Evolutionary conservation across 1,284 basidiomycete species (phyloP).

Genomic region (Bjerkandera adusta): DNA sequence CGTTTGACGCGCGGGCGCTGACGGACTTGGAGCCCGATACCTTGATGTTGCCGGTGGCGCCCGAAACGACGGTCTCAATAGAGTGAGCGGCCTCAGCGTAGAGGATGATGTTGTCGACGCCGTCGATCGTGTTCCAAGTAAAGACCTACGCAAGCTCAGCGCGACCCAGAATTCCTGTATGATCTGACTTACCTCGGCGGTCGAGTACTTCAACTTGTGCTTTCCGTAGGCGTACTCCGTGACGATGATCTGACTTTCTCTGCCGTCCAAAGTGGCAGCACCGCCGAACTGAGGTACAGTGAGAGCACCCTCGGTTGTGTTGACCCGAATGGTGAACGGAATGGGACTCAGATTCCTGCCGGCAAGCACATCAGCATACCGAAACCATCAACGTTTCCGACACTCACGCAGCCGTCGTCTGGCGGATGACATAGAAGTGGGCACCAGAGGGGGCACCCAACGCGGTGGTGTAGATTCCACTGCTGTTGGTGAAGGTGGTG

Average conservation of each 20-base stretch:
- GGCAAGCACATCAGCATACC: no score
- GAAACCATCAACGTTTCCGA: background rate
- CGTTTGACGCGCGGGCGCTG: conserved; percentile 12
- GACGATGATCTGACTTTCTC: conserved; percentile 44
- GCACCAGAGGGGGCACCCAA: conserved; percentile 32
- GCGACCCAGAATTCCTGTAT: background rate
- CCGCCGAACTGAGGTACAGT: conserved; percentile 34
- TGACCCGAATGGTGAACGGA: conserved; percentile 34
- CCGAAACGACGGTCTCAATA: conserved; percentile 33
- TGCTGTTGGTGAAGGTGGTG: conserved; percentile 16
- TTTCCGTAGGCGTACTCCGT: conserved; percentile 41
- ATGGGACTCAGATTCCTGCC: conserved; percentile 23
- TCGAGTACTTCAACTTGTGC: conserved; percentile 36
- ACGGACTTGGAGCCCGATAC: conserved; percentile 18
- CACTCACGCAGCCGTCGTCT: conserved; percentile 30
- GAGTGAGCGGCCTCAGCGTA: conserved; percentile 36
- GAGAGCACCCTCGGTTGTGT: conserved; percentile 33
- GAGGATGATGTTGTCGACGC: conserved; percentile 34
- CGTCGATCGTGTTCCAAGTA: conserved; percentile 36
- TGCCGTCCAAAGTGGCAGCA: conserved; percentile 36
- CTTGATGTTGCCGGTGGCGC: conserved; percentile 6
- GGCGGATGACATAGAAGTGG: conserved; percentile 49
- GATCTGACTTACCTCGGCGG: conserved; percentile 34
- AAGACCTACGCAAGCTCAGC: conserved; percentile 27
- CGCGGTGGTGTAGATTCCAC: conserved; percentile 36